Conservation (phyloP, 169 alveolate species). For the Eimeria brunetti region DNA sequence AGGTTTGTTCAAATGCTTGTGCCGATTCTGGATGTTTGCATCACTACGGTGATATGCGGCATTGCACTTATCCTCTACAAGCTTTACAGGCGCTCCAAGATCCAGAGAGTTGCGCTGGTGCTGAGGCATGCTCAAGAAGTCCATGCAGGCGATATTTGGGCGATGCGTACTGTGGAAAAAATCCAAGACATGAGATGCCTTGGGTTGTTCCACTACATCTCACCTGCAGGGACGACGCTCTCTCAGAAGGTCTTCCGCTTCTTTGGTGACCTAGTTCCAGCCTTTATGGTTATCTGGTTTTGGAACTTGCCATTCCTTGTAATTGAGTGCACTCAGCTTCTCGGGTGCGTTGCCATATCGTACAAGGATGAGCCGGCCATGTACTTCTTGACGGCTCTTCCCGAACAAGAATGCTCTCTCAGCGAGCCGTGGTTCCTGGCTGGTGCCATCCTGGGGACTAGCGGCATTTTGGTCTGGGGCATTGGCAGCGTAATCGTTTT, state of each 20-base stretch:
- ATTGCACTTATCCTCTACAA: constrained; percentile 40
- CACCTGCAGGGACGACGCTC: constrained; percentile 19
- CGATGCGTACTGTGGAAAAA: constrained; percentile 68
- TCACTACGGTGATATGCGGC: constrained; percentile 63
- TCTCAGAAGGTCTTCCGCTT: constrained; percentile 50
- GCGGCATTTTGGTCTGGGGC: constrained; percentile 72
- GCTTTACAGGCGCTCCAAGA: constrained; percentile 35
- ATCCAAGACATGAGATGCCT: constrained; percentile 52
- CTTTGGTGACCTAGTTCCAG: constrained; percentile 78
- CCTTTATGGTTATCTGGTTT: constrained; percentile 78
- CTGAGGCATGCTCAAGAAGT: constrained; percentile 75
- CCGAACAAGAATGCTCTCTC: constrained; percentile 68
- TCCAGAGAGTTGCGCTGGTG: constrained; percentile 67
- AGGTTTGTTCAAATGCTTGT: constrained; percentile 77
- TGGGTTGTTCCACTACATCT: constrained; percentile 78
- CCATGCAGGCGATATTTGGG: constrained; percentile 76
- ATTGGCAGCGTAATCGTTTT: constrained; percentile 70
- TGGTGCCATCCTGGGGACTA: constrained; percentile 64
- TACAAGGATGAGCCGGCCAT: constrained; percentile 66
- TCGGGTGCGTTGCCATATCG: constrained; percentile 74
- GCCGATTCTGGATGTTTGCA: constrained; percentile 71
- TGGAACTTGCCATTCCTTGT: constrained; percentile 79
- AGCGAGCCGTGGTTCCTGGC: constrained; percentile 69
- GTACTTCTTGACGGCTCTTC: constrained; percentile 68
- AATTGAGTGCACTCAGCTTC: constrained; percentile 75